Conservation (phyloP, 257 asterid species). For the Ligustrum vulgare region DNA sequence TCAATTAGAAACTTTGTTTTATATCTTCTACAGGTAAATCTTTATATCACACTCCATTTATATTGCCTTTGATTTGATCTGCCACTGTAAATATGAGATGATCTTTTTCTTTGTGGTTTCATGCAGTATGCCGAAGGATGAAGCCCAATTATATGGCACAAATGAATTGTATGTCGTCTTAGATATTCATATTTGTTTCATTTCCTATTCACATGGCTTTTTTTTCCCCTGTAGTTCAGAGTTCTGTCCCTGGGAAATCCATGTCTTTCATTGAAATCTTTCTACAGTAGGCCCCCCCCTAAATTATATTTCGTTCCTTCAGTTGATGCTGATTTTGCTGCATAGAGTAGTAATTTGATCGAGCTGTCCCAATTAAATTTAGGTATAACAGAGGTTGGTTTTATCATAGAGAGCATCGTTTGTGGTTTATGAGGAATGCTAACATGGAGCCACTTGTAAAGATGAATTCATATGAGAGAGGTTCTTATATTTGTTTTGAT, state of each 20-base stretch:
- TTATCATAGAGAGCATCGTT: constrained; percentile 73
- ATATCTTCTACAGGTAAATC: constrained; percentile 74
- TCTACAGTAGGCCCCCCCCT: background rate
- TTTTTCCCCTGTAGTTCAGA: background rate
- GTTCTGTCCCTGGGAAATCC: background rate
- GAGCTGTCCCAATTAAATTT: constrained; percentile 26
- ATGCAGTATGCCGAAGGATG: constrained; percentile 98
- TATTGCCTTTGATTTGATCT: constrained; percentile 15
- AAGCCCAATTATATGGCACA: constrained; percentile 89
- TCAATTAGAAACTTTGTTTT: constrained; percentile 83
- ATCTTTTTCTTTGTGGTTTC: constrained; percentile 17
- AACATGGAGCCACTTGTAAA: constrained; percentile 86
- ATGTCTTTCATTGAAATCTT: constrained; percentile 11
- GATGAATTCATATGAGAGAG: constrained; percentile 67
- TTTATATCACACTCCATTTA: constrained; percentile 15
- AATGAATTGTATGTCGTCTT: constrained; percentile 75
- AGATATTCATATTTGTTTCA: background rate
- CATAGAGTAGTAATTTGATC: constrained; percentile 9
- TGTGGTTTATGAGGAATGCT: constrained; percentile 71
- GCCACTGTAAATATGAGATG: constrained; percentile 14
- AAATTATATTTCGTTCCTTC: background rate
- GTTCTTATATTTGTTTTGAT: no score
- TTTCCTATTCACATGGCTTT: constrained; percentile 8
- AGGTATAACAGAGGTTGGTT: constrained; percentile 93
- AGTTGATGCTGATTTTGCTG: constrained; percentile 19